Base-by-base conservation (phyloP, 1,284 basidiomycete species). In the Coriolopsis trogii region DNA sequence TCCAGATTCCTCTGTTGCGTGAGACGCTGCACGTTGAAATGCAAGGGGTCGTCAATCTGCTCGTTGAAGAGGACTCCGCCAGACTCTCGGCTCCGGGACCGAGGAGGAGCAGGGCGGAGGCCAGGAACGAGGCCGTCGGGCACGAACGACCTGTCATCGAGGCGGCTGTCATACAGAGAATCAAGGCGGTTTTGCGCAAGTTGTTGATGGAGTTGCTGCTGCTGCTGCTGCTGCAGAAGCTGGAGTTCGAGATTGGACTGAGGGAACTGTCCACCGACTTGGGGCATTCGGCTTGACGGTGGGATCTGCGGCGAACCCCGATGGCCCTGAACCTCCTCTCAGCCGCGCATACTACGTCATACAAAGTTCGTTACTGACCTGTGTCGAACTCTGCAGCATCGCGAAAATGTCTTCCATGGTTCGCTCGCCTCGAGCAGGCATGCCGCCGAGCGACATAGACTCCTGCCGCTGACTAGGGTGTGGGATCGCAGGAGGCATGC, bases 61-160 rank as follows among this genome's bases (percentile, higher is more conserved):
- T 88, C 86, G 36, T 77, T 69, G 63, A 81, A 88, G 53, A 85
- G 73, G 4, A 73, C 69, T 9, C 70, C 72, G 51, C 74, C 76
- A 15, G 66, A 58, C 49, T 89, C 87, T 38, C 86, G 75, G 61
- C 71, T 77, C 48, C 87, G 79, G 49, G 81, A 78, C 39, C 67
- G 65, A 8, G 81, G 80, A 40, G 79, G 81, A 18, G 75, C 77
- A 31, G 85, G 79, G 37, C 89, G 83, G 28, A 92, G 75, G 15
- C 90, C 89, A 34, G 89, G 90, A 9, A 92, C 89, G 78, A 92
- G 82, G 28, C 87, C 87, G 69, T 92, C 88, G 8, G 90, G 87
- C 25, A 89, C 80, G 61, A 92, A 92, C 59, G 78, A 82, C 50
- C 88, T 78, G 60, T 91, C 88, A 41, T 91, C 86, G 33, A 81